Percentiles rank a stretch among this genome's conserved stretches.
Conservation (phyloP, 495 filamentous ascomycete genomes). For the Penicillium paradoxum region DNA sequence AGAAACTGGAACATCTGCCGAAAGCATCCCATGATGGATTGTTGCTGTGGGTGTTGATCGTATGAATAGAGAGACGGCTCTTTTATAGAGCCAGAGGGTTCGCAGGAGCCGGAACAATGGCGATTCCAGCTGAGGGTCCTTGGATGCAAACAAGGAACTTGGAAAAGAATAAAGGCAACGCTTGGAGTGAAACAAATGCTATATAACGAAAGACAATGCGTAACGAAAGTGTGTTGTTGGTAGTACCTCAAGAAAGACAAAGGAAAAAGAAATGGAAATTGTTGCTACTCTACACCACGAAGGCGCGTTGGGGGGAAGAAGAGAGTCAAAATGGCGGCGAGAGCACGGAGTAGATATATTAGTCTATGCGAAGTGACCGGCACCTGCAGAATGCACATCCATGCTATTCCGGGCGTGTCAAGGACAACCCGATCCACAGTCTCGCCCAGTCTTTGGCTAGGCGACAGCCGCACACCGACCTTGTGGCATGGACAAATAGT, state of each 20-base stretch:
- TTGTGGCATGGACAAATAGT: conserved; percentile 26
- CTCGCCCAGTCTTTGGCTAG: conserved; percentile 17
- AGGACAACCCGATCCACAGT: conserved; percentile 19
- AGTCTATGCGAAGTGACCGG: conserved; percentile 15
- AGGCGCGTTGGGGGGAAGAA: conserved; percentile 14
- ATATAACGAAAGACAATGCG: conserved; percentile 24
- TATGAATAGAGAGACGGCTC: neutral
- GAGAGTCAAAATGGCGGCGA: conserved; percentile 1
- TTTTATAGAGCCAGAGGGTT: conserved; percentile 10
- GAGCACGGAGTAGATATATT: conserved; percentile 20
- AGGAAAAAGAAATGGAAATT: conserved; percentile 18
- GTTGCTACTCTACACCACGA: conserved; percentile 26
- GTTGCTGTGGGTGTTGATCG: neutral
- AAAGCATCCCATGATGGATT: conserved; percentile 35
- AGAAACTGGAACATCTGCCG: conserved; percentile 35
- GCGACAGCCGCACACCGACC: conserved; percentile 19
- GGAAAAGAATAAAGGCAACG: conserved; percentile 8
- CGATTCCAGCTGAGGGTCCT: neutral
- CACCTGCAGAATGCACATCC: conserved; percentile 28
- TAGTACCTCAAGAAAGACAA: conserved; percentile 21
- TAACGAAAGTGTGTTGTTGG: conserved; percentile 23
- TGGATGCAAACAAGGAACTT: conserved; percentile 3
- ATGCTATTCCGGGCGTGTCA: conserved; percentile 21
- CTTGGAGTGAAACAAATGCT: conserved; percentile 19
- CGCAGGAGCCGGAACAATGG: neutral